phyloP scores from a whole-genome alignment of 345 rosid genomes.

The Acer negundo region DNA sequence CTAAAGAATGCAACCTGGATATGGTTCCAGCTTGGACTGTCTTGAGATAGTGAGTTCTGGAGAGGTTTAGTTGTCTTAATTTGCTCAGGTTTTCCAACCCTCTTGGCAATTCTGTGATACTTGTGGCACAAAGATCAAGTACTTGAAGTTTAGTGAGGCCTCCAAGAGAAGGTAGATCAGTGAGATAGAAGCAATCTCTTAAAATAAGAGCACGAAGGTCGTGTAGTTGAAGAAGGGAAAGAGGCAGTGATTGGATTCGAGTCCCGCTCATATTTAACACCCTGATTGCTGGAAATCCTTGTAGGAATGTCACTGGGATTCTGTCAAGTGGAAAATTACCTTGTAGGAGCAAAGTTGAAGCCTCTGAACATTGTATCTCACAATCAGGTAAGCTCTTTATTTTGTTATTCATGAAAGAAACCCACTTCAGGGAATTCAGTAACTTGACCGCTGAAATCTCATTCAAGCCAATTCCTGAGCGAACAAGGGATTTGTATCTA shows the following conservation, averaged over 20 bases:
- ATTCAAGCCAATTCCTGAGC: slow-evolving; percentile 31
- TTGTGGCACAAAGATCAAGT: slow-evolving; percentile 44
- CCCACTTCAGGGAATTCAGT: slow-evolving; percentile 27
- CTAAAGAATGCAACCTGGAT: slow-evolving; percentile 33
- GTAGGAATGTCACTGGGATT: slow-evolving; percentile 30
- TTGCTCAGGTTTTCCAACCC: slow-evolving; percentile 33
- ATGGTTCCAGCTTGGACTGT: slow-evolving; percentile 35
- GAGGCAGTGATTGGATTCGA: slow-evolving; percentile 31
- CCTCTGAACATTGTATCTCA: slow-evolving; percentile 24
- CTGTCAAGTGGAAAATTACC: slow-evolving; percentile 32
- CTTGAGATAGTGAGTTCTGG: slow-evolving; percentile 39
- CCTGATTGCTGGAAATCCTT: slow-evolving; percentile 32
- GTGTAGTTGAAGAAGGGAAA: slow-evolving; percentile 27
- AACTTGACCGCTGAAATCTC: slow-evolving; percentile 28
- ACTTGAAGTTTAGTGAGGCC: slow-evolving; percentile 36
- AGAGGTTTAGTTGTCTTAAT: slow-evolving; percentile 36
- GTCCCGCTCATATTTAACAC: slow-evolving; percentile 40
- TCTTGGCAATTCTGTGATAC: slow-evolving; percentile 32
- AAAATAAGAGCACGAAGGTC: slow-evolving; percentile 40
- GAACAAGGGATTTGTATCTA: slow-evolving; percentile 33
- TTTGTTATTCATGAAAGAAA: slow-evolving; percentile 47
- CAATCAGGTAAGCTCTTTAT: slow-evolving; percentile 26
- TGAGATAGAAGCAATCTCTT: slow-evolving; percentile 35
- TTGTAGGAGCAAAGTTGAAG: slow-evolving; percentile 37
- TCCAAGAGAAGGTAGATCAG: slow-evolving; percentile 35